phyloP scores from a whole-genome alignment of 306 rosid species.

The Glycine tomentella region DNA sequence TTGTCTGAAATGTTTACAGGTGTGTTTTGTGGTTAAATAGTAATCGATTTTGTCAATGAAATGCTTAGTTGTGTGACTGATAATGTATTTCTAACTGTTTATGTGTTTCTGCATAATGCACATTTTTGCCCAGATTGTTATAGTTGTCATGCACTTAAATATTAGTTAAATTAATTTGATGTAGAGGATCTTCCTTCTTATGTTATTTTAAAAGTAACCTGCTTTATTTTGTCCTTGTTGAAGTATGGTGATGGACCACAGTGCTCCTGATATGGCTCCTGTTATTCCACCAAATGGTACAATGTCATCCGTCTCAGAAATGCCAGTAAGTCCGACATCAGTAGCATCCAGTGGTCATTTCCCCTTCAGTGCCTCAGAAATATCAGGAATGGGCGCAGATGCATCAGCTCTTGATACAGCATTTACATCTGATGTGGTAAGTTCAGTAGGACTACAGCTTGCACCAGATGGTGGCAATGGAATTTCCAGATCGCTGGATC shows the following conservation, averaged over 20 bases:
- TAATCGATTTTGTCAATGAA: too few species aligned
- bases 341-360: conserved; percentile 98
- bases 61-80: too few species aligned
- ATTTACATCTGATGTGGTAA: conserved; percentile 88
- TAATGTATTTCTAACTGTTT: too few species aligned
- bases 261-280: conserved; percentile 59
- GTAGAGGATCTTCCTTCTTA: not conserved
- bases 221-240: conserved; percentile 52
- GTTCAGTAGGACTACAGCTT: conserved; percentile 90
- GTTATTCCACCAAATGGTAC: conserved; percentile 67
- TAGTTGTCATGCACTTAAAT: not conserved
- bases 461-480: conserved; percentile 82
- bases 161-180: conserved; percentile 7
- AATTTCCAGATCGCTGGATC: conserved; percentile 86
- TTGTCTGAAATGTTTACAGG: too few species aligned
- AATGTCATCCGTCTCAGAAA: conserved; percentile 75
- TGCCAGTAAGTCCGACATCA: conserved; percentile 91
- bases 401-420: conserved; percentile 81
- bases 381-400: conserved; percentile 93
- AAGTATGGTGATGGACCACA: conserved; percentile 79
- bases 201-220: conserved; percentile 14
- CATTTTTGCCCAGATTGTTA: conserved; percentile 32
- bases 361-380: conserved; percentile 91
- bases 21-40: too few species aligned
- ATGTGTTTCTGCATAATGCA: not conserved